Conservation (phyloP, 2,329 filamentous ascomycete genomes). For the Fusarium sp. region DNA sequence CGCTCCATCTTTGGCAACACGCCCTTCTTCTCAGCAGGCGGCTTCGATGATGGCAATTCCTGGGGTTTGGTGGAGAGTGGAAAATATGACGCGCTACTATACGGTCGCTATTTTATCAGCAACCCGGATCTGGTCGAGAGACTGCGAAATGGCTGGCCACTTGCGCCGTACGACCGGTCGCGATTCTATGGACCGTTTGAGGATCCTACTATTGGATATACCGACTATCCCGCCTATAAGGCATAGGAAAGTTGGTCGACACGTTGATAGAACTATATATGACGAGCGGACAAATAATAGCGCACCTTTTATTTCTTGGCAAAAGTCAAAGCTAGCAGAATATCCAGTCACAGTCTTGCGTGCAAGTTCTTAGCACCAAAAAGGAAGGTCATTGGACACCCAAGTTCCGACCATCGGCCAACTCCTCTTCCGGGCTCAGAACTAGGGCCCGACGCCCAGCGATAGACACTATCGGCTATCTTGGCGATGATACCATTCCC, state of each 20-base stretch:
- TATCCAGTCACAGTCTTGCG: background rate
- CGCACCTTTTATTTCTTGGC: background rate
- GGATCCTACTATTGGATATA: conserved; percentile 54
- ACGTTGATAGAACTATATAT: background rate
- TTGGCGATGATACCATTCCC: conserved; percentile 27
- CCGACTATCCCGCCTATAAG: conserved; percentile 52
- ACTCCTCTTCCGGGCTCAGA: background rate
- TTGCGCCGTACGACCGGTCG: conserved; percentile 60
- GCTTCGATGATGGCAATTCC: conserved; percentile 66
- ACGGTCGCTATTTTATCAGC: conserved; percentile 64
- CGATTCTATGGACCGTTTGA: conserved; percentile 61
- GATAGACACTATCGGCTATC: background rate
- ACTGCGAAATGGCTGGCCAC: conserved; percentile 57
- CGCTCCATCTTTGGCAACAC: conserved; percentile 66
- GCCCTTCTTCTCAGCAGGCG: conserved; percentile 70
- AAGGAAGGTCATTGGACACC: conserved; percentile 5
- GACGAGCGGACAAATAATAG: background rate
- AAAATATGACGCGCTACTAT: conserved; percentile 63
- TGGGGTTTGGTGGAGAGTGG: conserved; percentile 62
- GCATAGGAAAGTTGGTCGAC: background rate
- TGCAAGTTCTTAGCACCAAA: background rate
- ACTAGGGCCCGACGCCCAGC: conserved; percentile 5
- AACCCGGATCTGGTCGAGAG: conserved; percentile 65
- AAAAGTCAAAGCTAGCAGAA: background rate
- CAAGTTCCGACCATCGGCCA: conserved; percentile 3